Evolutionary conservation across 139 green algal species (phyloP), one percentile per base, ranked within the genome.

Genomic region (Eudorina sp.): DNA sequence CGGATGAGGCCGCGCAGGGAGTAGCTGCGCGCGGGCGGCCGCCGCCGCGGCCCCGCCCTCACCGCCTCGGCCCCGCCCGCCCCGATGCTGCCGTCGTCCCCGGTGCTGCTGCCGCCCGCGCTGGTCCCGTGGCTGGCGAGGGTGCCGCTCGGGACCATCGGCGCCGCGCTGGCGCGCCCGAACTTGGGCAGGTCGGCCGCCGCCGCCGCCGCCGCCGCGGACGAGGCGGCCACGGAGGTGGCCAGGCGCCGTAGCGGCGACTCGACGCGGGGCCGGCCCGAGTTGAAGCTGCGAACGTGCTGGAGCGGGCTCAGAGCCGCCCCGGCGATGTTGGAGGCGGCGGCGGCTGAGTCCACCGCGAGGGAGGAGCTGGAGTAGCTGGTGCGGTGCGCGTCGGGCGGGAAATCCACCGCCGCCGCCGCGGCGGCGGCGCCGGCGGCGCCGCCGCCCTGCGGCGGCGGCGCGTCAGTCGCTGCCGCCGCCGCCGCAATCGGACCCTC

Each of bases 11-110:
- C 75, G 51, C 48, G 51, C 48, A 83, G 46, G 8, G 45, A 64
- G 74, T 64, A 82, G 74, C 74, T 82, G 29, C 74, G 74, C 16
- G 29, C 40, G 11, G 74, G 74, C 29, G 74, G 74, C 74, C 74
- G 45, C 23, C 74, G 74, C 29, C 4, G 46, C 48, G 72, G 41
- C 19, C 70, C 41, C 29, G 19, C 11, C n/a, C n/a, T n/a, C n/a
- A n/a, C 68, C 68, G 31, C 40, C 31, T 45, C 64, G 36, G 43
- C 38, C 75, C 46, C 25, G 45, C 14, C 41, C 41, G 14, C n/a
- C 48, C n/a, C 75, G 75, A 13, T 23, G n/a, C 31, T 18, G 5
- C 29, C 76, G 0, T 45, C 29, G 0, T 27, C 73, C 1, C 48
- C 53, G 38, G 21, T 21, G 9, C 34, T 29, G 7, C 48, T 46